These are phyloP conservation scores for Arthroderma sp. DNA, from an alignment of 2,329 filamentous ascomycete genomes.

Conservation along the genomic window DNA sequence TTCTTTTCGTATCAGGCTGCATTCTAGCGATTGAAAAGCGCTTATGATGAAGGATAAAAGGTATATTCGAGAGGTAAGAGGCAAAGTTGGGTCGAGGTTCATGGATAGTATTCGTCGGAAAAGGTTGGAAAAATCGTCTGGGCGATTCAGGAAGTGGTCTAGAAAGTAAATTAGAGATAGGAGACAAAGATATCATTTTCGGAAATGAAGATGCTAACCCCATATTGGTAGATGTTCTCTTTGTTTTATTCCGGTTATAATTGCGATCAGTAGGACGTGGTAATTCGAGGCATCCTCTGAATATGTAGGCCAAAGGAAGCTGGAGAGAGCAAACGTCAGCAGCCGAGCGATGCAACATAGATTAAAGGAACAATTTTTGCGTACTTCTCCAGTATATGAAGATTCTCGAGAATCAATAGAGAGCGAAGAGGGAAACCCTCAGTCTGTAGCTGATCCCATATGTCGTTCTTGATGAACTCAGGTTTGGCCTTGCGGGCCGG, in stretches of 20 bases:
- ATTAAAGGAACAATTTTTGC: slow-evolving; percentile 7
- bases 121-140: slow-evolving; percentile 72
- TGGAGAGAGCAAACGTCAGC: slow-evolving; percentile 14
- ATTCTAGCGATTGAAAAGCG: slow-evolving; percentile 89
- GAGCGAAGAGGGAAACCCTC: slow-evolving; percentile 66
- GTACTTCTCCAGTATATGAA: slow-evolving; percentile 77
- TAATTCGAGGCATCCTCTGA: slow-evolving; percentile 78
- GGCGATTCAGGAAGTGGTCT: slow-evolving; percentile 64
- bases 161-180: slow-evolving; percentile 20
- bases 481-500: slow-evolving; percentile 64
- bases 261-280: slow-evolving; percentile 73
- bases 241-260: slow-evolving; percentile 79
- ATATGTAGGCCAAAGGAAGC: slow-evolving; percentile 89
- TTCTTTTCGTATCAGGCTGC: slow-evolving; percentile 78
- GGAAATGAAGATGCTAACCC: slow-evolving; percentile 38
- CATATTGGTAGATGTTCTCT: slow-evolving; percentile 78
- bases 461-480: slow-evolving; percentile 69
- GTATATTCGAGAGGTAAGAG: slow-evolving; percentile 57
- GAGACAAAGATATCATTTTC: slow-evolving; percentile 5
- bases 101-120: slow-evolving; percentile 85
- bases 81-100: slow-evolving; percentile 58
- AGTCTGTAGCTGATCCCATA: slow-evolving; percentile 80
- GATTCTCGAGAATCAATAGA: slow-evolving; percentile 70
- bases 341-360: background rate
- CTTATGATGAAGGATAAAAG: slow-evolving; percentile 82